Evolutionary conservation across 2,329 filamentous ascomycete species (phyloP).

Genomic region (Colletotrichum nymphaeae): DNA sequence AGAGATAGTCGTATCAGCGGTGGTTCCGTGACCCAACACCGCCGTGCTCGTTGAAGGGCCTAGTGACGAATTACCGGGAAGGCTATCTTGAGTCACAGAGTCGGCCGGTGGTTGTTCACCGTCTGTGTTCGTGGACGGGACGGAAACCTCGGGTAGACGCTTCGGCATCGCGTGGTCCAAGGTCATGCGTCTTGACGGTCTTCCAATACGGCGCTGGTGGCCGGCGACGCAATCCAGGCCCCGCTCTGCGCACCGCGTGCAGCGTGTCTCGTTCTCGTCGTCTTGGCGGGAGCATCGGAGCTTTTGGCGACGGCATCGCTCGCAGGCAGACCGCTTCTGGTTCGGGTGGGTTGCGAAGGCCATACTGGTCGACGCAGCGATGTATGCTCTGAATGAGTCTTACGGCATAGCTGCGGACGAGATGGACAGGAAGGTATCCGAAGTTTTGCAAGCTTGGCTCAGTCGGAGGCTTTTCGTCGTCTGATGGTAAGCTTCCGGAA

Average conservation of each 20-base stretch:
- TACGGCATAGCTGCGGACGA: neutral
- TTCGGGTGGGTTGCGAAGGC: slow-evolving; percentile 41
- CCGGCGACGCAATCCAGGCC: slow-evolving; percentile 43
- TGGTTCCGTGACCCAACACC: no score
- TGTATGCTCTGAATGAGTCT: neutral
- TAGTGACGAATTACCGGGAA: neutral
- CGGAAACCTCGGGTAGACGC: neutral
- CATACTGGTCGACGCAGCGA: neutral
- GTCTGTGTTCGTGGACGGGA: neutral
- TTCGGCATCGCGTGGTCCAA: neutral
- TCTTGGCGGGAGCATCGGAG: slow-evolving; percentile 44
- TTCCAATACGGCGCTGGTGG: slow-evolving; percentile 45
- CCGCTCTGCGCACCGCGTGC: slow-evolving; percentile 44
- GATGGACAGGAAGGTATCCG: neutral
- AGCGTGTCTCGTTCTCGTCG: slow-evolving; percentile 36
- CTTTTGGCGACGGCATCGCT: slow-evolving; percentile 47
- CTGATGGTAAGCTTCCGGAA: neutral
- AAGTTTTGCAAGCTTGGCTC: neutral
- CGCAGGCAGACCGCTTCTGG: slow-evolving; percentile 47
- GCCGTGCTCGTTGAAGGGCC: neutral
- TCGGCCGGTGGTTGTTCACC: no score
- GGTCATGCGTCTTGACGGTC: slow-evolving; percentile 38
- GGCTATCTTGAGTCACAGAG: neutral
- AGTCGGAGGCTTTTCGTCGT: neutral
- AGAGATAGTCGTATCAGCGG: no score